Conservation (phyloP, 345 rosid species). For the Pistacia atlantica region DNA sequence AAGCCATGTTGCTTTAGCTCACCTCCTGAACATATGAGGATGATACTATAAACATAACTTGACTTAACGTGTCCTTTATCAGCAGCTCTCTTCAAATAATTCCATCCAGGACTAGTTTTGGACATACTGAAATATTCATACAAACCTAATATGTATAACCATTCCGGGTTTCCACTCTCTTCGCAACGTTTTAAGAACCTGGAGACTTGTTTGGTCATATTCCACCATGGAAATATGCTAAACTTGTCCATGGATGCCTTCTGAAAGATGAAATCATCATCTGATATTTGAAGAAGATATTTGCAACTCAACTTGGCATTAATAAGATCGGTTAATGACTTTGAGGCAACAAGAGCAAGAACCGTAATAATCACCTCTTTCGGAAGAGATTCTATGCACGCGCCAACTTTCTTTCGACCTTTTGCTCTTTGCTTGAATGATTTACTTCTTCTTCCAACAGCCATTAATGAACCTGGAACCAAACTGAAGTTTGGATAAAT, state of each 20-base stretch:
- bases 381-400: background rate
- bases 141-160: constrained; percentile 2
- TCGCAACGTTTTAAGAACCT: constrained; percentile 5
- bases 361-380: constrained; percentile 7
- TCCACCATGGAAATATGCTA: background rate
- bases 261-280: constrained; percentile 6
- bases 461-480: too few species aligned
- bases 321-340: background rate
- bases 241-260: constrained; percentile 7
- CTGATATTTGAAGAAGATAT: background rate
- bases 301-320: constrained; percentile 1
- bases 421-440: too few species aligned
- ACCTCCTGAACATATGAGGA: background rate
- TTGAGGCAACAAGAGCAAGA: constrained; percentile 7
- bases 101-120: background rate
- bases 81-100: background rate
- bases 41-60: constrained; percentile 4
- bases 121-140: background rate
- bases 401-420: too few species aligned
- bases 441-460: too few species aligned
- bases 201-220: background rate
- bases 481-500: too few species aligned
- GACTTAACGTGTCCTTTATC: background rate
- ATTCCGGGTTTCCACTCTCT: constrained; percentile 9
- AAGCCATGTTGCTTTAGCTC: background rate